Evolutionary conservation across 2,329 filamentous ascomycete species (phyloP).

Genomic region (Colletotrichum sublineola): DNA sequence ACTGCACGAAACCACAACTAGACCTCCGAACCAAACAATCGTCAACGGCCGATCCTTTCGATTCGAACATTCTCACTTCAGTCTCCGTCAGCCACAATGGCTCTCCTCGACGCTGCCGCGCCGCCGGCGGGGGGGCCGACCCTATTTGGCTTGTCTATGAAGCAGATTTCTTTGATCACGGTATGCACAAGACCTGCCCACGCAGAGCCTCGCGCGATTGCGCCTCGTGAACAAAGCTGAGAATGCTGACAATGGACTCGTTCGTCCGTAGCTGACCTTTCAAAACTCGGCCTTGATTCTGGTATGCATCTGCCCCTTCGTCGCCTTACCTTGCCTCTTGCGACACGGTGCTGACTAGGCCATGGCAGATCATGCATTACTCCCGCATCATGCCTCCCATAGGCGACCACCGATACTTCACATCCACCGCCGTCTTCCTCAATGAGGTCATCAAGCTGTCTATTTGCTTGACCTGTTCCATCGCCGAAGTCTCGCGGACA

Average conservation of each 20-base stretch:
- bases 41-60: conserved; percentile 15
- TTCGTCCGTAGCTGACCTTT: conserved; percentile 73
- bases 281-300: conserved; percentile 83
- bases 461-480: conserved; percentile 86
- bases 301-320: conserved; percentile 55
- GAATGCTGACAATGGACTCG: conserved; percentile 42
- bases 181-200: conserved; percentile 41
- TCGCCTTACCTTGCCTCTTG: neutral
- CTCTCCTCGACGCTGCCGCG: conserved; percentile 55
- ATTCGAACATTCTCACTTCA: conserved; percentile 17
- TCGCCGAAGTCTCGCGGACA: conserved; percentile 86
- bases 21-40: neutral
- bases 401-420: conserved; percentile 88
- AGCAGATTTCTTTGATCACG: conserved; percentile 71
- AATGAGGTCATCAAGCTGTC: conserved; percentile 93
- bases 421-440: conserved; percentile 93
- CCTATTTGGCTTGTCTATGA: conserved; percentile 73
- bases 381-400: conserved; percentile 91
- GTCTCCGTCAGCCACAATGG: conserved; percentile 51
- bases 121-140: conserved; percentile 57
- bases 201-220: neutral
- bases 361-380: conserved; percentile 86
- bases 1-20: conserved; percentile 7
- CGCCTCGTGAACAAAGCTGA: neutral
- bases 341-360: conserved; percentile 26